phyloP scores from a whole-genome alignment of 441 rosid genomes.

The Flueggea neowawraea region DNA sequence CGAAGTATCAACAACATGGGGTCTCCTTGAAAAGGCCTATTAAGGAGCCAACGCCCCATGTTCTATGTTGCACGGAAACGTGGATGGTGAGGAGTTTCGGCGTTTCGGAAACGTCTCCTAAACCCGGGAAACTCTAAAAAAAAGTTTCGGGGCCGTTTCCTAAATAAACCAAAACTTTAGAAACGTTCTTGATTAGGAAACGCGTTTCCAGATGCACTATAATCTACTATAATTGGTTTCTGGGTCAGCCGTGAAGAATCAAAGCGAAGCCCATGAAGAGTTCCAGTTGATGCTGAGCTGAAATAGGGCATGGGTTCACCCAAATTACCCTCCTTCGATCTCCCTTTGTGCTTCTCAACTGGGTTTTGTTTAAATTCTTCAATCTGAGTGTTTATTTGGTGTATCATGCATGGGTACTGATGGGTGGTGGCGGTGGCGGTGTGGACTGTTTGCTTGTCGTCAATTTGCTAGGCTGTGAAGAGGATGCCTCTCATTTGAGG shows the following conservation, averaged over 20 bases:
- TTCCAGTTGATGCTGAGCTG: constrained; percentile 23
- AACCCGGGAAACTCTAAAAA: no score
- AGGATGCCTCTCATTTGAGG: constrained; percentile 18
- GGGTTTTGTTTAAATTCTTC: constrained; percentile 29
- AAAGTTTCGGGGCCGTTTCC: no score
- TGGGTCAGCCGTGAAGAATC: constrained; percentile 50
- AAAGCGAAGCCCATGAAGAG: constrained; percentile 22
- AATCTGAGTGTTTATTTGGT: constrained; percentile 34
- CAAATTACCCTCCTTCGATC: constrained; percentile 18
- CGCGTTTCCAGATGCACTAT: no score
- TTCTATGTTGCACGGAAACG: no score
- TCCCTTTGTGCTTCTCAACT: constrained; percentile 23
- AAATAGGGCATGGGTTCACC: constrained; percentile 36
- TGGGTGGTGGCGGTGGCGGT: constrained; percentile 20
- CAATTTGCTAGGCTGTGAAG: constrained; percentile 11
- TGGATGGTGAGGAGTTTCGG: no score
- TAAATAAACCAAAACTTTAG: no score
- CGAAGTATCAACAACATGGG: no score
- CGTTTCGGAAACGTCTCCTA: no score
- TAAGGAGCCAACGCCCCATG: no score
- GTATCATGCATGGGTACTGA: constrained; percentile 13
- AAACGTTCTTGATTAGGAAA: no score
- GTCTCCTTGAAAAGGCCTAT: no score
- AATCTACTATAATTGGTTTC: constrained; percentile 30
- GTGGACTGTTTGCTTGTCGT: constrained; percentile 19